Evolutionary conservation across 371 early-diverging fungal species (phyloP), one percentile per base, ranked within the genome.

Genomic region (Mucor lusitanicus): DNA sequence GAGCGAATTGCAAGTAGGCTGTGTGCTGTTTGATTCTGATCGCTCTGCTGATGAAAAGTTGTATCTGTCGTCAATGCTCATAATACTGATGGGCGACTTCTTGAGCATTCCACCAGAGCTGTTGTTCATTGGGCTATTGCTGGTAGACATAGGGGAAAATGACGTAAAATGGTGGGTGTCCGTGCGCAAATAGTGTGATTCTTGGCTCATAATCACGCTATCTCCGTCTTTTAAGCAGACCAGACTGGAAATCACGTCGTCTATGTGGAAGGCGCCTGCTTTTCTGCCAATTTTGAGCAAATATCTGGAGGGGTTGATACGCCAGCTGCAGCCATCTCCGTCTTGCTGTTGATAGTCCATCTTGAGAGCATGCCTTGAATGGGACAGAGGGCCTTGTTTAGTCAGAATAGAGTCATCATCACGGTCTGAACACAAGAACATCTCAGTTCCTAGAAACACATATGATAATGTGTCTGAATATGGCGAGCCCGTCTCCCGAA

Each of bases 21-120:
- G 65, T 35, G 65, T 65, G 23, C 59, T 35, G 58, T 58, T 65
- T 46, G 65, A 65, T 13, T 57, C 64, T 1, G 64, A 63, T 28
- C 19, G 17, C 7, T 37, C 57, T 21, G 28, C 23, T 48, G 35
- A 33, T 23, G 65, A 65, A 48, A 58, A 65, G 17, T 58, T 46
- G 9, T 17, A 64, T 9, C 27, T 37, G n/a, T 46, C 48, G 17
- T 21, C 25, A 8, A 35, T 46, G n/a, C 59, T 65, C 7, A 40
- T 17, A 2, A 27, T 58, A 25, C 65, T 65, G 30, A 21, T 21
- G 9, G 56, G 64, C 7, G 64, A 64, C 12, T 40, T 39, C 11
- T 44, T 44, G 44, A 19, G 19, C 44, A 44, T 44, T 19, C 44
- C 44, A 6, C 19, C n/a, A 0, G 44, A 44, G 8, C 17, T 44